phyloP scores from a whole-genome alignment of 352 stramenopile genomes.

The Thalassiosira livingstoniorum region DNA sequence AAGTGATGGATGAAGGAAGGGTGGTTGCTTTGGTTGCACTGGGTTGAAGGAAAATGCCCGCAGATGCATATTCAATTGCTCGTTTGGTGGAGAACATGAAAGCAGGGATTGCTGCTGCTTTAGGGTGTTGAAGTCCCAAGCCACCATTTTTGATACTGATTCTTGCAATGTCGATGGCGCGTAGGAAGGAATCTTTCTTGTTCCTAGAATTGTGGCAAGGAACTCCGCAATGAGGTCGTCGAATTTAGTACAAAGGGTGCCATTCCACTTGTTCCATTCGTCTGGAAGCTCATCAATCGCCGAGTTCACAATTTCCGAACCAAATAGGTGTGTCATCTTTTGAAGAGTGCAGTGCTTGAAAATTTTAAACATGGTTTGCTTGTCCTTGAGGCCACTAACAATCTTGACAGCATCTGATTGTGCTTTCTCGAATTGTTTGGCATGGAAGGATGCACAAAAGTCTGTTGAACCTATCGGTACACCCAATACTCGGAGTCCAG shows the following conservation, averaged over 20 bases:
- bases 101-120: not conserved
- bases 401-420: too few species aligned
- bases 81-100: not conserved
- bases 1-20: too few species aligned
- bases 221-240: not conserved
- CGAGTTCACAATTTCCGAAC: slow-evolving; percentile 13
- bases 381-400: too few species aligned
- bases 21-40: too few species aligned
- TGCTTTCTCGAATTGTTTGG: too few species aligned
- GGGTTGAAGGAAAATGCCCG: not conserved
- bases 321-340: slow-evolving; percentile 36
- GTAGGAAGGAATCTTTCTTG: not conserved
- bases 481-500: not conserved
- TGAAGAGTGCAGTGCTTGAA: slow-evolving; percentile 36
- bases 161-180: not conserved
- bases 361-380: slow-evolving; percentile 26
- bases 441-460: too few species aligned
- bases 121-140: not conserved
- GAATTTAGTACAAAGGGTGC: slow-evolving; percentile 1
- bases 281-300: not conserved
- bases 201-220: not conserved
- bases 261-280: slow-evolving; percentile 27
- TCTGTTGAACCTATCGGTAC: not conserved
- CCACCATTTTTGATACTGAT: not conserved
- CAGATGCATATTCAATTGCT: not conserved